Evolutionary conservation across 176 grass and related monocot genomes (phyloP).

Genomic region (Panicum miliaceum): DNA sequence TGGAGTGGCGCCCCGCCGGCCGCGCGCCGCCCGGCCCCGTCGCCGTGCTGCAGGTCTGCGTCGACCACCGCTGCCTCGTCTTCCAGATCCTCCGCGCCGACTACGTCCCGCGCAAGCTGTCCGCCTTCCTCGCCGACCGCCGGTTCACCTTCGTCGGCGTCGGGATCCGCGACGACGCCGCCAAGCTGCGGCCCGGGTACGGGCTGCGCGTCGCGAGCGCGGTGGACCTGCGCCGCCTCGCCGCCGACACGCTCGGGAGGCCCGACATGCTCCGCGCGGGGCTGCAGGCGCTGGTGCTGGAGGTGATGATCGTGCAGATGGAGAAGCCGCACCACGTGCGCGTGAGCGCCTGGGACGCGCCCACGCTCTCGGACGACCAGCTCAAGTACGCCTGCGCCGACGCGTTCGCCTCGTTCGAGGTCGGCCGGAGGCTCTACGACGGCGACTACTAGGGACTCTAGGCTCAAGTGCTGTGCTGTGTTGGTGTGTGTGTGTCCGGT

Average conservation of each 20-base stretch:
- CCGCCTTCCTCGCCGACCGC: constrained; percentile 21
- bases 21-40: constrained; percentile 2
- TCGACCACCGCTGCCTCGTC: constrained; percentile 53
- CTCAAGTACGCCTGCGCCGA: constrained; percentile 46
- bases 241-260: constrained; percentile 5
- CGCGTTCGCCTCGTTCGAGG: constrained; percentile 47
- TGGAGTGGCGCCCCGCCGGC: constrained; percentile 54
- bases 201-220: background rate
- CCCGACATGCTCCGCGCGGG: background rate
- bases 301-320: constrained; percentile 38
- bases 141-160: constrained; percentile 55
- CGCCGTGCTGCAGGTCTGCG: constrained; percentile 61
- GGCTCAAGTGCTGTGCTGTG: too few relatives aligned
- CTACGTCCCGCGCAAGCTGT: constrained; percentile 34
- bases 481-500: too few relatives aligned
- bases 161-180: constrained; percentile 32
- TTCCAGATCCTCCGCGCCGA: constrained; percentile 62
- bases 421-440: constrained; percentile 31
- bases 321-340: constrained; percentile 29
- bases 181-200: constrained; percentile 16
- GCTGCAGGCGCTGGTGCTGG: constrained; percentile 30
- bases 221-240: background rate
- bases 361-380: constrained; percentile 19
- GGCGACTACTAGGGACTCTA: background rate
- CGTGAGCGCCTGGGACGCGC: constrained; percentile 36